Evolutionary conservation across 345 rosid species (phyloP).

Genomic region (Rhodamnia rubescens): DNA sequence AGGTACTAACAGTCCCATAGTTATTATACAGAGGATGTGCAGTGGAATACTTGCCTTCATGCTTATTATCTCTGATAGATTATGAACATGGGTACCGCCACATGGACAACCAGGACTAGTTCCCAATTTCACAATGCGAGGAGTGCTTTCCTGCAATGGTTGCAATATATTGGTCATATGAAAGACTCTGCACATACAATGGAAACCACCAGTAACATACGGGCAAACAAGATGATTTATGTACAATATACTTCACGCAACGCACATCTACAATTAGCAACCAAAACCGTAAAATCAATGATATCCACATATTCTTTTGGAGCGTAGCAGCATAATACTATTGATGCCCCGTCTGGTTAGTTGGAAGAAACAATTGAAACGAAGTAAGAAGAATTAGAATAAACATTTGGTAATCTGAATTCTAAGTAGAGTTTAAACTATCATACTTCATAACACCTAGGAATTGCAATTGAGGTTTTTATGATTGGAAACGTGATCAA

Average conservation of each 20-base stretch:
- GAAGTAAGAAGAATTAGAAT: not conserved
- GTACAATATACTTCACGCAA: not conserved
- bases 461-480: not conserved
- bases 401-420: not conserved
- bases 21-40: not conserved
- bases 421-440: not conserved
- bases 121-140: constrained; percentile 65
- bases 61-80: constrained; percentile 55
- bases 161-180: not conserved
- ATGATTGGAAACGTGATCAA: not conserved
- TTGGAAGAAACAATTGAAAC: not conserved
- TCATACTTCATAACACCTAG: not conserved
- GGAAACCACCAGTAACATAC: not conserved
- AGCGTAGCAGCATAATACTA: not conserved
- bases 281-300: not conserved
- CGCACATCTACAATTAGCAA: not conserved
- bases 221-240: not conserved
- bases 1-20: not conserved
- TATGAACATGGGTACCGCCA: constrained; percentile 84
- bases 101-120: constrained; percentile 68
- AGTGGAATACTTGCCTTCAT: constrained; percentile 40
- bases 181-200: not conserved
- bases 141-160: constrained; percentile 55
- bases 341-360: not conserved
- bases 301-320: not conserved